phyloP scores from a whole-genome alignment of 1,284 basidiomycete species.

The Chiua sp. region DNA sequence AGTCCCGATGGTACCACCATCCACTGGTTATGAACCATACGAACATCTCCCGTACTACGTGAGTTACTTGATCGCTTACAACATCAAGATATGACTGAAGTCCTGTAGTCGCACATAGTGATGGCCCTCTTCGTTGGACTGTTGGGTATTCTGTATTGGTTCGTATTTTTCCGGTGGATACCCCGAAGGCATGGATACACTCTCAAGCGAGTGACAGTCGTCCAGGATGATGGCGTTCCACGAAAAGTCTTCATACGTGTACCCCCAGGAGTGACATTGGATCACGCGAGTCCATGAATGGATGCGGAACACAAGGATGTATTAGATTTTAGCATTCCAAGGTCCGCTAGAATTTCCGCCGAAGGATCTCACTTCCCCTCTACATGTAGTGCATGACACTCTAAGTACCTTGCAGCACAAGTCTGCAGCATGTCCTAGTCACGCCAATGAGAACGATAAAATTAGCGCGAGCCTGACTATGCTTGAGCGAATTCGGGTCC shows the following conservation, averaged over 20 bases:
- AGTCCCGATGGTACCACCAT: conserved; percentile 65
- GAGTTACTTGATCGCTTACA: conserved; percentile 26
- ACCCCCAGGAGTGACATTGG: conserved; percentile 3
- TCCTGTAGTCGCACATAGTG: conserved; percentile 55
- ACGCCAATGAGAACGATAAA: too few species aligned
- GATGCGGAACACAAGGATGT: too few species aligned
- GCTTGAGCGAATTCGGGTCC: too few species aligned
- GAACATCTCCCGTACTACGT: conserved; percentile 69
- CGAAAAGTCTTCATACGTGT: conserved; percentile 44
- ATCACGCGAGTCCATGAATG: conserved; percentile 3
- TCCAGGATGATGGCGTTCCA: conserved; percentile 59
- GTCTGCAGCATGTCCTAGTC: too few species aligned
- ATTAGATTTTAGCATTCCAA: too few species aligned
- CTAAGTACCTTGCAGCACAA: too few species aligned
- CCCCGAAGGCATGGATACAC: conserved; percentile 56
- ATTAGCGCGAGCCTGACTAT: too few species aligned
- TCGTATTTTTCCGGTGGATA: conserved; percentile 58
- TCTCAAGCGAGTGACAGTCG: conserved; percentile 52
- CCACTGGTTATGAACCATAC: conserved; percentile 55
- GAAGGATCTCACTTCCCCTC: too few species aligned
- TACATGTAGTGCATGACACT: too few species aligned
- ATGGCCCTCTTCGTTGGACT: conserved; percentile 54
- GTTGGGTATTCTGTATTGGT: conserved; percentile 65
- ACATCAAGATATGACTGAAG: not conserved
- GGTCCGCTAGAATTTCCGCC: too few species aligned